Evolutionary conservation across 805 yeast species (phyloP).

Genomic region (Suhomyces sp.): DNA sequence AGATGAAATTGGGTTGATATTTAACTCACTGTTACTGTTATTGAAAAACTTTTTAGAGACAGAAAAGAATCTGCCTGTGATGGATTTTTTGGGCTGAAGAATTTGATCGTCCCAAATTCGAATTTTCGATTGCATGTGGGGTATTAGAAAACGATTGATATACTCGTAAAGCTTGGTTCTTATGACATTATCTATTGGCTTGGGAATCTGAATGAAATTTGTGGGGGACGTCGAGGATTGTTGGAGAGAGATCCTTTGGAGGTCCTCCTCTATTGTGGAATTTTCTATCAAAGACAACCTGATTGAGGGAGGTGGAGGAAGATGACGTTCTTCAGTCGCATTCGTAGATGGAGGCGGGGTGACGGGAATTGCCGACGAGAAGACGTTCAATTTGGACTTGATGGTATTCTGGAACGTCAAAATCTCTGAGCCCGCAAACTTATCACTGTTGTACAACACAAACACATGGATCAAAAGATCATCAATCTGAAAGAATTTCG

Average conservation of each 20-base stretch:
- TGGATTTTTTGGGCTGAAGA: constrained; percentile 71
- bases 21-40: constrained; percentile 30
- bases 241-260: constrained; percentile 34
- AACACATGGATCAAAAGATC: constrained; percentile 52
- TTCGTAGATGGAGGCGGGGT: constrained; percentile 11
- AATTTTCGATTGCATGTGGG: constrained; percentile 85
- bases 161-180: constrained; percentile 45
- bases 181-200: constrained; percentile 40
- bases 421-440: constrained; percentile 29
- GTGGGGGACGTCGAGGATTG: constrained; percentile 11
- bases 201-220: constrained; percentile 26
- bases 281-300: constrained; percentile 22
- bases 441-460: constrained; percentile 27
- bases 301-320: too few relatives aligned
- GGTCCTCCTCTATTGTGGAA: constrained; percentile 51
- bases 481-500: constrained; percentile 65
- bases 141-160: constrained; percentile 54
- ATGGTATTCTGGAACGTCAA: constrained; percentile 27
- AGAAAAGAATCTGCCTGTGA: constrained; percentile 69
- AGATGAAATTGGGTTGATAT: neutral
- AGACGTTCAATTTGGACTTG: constrained; percentile 23
- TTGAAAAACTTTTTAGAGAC: constrained; percentile 61
- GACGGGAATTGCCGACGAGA: constrained; percentile 24
- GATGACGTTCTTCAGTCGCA: constrained; percentile 4
- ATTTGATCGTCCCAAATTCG: constrained; percentile 82